Evolutionary conservation across 2,329 filamentous ascomycete species (phyloP), one percentile per base, ranked within the genome.

Genomic region (Beauveria scarabaeidicola): DNA sequence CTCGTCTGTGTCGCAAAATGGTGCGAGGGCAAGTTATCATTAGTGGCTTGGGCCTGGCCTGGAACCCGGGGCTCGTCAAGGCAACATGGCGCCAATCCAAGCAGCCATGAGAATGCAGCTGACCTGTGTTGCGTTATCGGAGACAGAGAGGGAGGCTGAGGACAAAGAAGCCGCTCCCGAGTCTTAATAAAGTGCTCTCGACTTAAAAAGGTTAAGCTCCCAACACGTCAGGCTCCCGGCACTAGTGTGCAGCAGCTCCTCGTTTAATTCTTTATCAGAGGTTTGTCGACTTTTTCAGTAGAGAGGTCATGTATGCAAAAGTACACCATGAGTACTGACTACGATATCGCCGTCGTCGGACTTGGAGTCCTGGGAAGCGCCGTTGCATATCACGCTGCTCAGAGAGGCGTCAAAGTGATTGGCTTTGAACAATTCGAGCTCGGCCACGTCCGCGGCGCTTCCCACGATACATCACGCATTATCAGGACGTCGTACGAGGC

Each of bases 391-490:
- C 57, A 65, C 5, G 62, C 61, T 1, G 59, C 66, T 1, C 52
- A 58, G n/a, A 68, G 65, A 40, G 66, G 66, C 5, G 63, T 60
- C 4, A 65, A 59, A 3, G 66, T 67, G 0, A 64, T 68, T 7
- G 64, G 58, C 1, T 67, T 68, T 10, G 65, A 68, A 17, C 66
- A 68, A 11, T 68, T 65, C 23, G 66, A 68, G 29, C 61, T 68
- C 19, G 66, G 66, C 0, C 62, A 68, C 11, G 59, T 68, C 3
- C 63, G 62, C 17, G 66, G 66, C 21, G 65, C 66, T 1, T 68
- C 66, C 0, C 63, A 66, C 41, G 66, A 68, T n/a, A 68, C 66
- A 0, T 68, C 66, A 0, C 63, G 66, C 1, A 68, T 68, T 3
- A 59, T 68, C 8, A 62, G 66, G 11, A 67, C 63, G 0, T 68